Evolutionary conservation across 2,329 filamentous ascomycete genomes (phyloP).

Genomic region (Fusarium kyushuense): DNA sequence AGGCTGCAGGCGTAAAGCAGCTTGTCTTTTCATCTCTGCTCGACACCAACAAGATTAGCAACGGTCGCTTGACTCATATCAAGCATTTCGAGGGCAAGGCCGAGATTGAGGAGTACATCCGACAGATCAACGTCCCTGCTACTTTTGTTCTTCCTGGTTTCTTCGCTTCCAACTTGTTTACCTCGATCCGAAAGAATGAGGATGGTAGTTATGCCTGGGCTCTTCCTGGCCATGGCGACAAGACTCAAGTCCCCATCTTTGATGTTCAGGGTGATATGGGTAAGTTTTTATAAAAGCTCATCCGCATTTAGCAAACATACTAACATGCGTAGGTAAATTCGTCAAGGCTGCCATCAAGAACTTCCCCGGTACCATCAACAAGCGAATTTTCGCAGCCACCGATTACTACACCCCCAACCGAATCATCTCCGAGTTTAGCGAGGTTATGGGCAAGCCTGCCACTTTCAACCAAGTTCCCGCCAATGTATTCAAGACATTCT

Average conservation of each 20-base stretch:
- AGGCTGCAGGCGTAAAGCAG: constrained; percentile 58
- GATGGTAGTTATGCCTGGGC: constrained; percentile 49
- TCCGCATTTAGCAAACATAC: fast-evolving
- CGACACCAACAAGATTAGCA: constrained; percentile 53
- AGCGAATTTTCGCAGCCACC: constrained; percentile 53
- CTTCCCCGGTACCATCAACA: constrained; percentile 46
- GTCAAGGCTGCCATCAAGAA: constrained; percentile 52
- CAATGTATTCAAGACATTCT: constrained; percentile 53
- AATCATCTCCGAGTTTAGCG: constrained; percentile 52
- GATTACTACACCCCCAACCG: constrained; percentile 53
- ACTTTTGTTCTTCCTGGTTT: constrained; percentile 65
- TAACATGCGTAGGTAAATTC: constrained; percentile 46
- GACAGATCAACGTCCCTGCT: constrained; percentile 59
- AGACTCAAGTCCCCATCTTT: constrained; percentile 55
- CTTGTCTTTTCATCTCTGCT: constrained; percentile 61
- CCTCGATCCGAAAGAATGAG: constrained; percentile 46
- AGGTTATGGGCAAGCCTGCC: constrained; percentile 52
- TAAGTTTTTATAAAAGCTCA: constrained; percentile 13
- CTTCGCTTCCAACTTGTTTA: constrained; percentile 65
- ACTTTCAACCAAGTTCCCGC: constrained; percentile 49
- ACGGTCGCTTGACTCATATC: constrained; percentile 55
- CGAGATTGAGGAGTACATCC: constrained; percentile 68
- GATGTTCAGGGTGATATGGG: constrained; percentile 57
- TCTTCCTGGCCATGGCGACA: constrained; percentile 49
- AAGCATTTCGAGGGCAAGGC: constrained; percentile 69